Evolutionary conservation across 345 rosid genomes (phyloP).

Genomic region (Brassica napus): DNA sequence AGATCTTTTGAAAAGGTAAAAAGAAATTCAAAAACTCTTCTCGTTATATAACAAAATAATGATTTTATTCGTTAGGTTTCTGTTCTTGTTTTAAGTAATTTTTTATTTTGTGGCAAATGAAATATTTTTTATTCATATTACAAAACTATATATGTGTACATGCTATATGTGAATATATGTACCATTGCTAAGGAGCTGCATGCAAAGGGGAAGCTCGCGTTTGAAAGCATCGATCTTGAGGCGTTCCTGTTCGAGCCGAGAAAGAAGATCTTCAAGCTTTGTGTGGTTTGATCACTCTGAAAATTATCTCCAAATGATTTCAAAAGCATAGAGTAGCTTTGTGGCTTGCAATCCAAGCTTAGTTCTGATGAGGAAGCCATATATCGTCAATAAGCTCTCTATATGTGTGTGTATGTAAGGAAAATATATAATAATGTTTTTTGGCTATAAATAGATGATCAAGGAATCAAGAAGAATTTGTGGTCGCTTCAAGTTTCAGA

Average conservation of each 20-base stretch:
- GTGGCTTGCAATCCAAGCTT: conserved; percentile 81
- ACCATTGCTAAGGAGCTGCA: conserved; percentile 98
- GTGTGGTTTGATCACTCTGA: conserved; percentile 55
- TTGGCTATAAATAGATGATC: conserved; percentile 11
- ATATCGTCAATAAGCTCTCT: conserved; percentile 13
- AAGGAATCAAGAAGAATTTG: conserved; percentile 26
- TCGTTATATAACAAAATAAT: conserved; percentile 5
- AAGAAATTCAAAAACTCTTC: conserved; percentile 26
- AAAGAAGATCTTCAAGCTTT: conserved; percentile 80
- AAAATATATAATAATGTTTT: conserved; percentile 11
- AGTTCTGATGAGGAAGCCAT: conserved; percentile 87
- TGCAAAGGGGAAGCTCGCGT: conserved; percentile 99
- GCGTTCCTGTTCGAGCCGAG: conserved; percentile 87
- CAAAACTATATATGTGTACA: not conserved
- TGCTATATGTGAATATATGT: conserved; percentile 18
- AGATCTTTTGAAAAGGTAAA: conserved; percentile 34
- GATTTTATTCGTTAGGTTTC: conserved; percentile 4
- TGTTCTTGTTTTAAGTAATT: not conserved
- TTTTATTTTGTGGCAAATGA: not conserved
- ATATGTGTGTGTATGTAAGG: conserved; percentile 12
- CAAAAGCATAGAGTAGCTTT: conserved; percentile 81
- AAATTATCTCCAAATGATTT: conserved; percentile 78
- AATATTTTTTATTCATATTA: not conserved
- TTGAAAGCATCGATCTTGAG: conserved; percentile 97
- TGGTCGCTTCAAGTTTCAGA: conserved; percentile 22